Evolutionary conservation across 495 filamentous ascomycete genomes (phyloP), one percentile per base, ranked within the genome.

Genomic region (Lineolata rhizophorae): DNA sequence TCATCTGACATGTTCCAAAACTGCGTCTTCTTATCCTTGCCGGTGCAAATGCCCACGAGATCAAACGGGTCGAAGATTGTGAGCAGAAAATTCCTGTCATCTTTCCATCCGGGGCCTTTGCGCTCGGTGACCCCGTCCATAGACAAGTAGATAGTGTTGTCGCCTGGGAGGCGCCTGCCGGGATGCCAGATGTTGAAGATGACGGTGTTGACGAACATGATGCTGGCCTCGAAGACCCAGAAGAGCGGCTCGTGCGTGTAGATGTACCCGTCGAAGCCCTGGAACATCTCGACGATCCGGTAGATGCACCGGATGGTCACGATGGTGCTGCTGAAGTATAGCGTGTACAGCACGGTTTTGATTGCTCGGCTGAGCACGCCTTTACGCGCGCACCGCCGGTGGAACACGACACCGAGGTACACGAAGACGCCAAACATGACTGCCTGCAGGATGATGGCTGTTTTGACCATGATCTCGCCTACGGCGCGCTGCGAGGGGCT

Each of bases 361-460:
- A 84, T 55, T 20, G 72, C 71, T 27, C 35, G 21, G 34, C 58
- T 61, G 20, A 67, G 37, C 20, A 74, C 55, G 4, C 62, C 58
- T 27, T 55, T 58, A 10, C 36, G 42, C 38, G 70, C 79, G 18
- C 65, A 67, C 15, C 33, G 8, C 9, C 14, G 45, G 32, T 81
- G 68, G 48, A 82, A 80, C 14, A 41, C 45, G 4, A 41, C 53
- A 0, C 66, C 67, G 1, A 84, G 47, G 4, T 58, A 21, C 13
- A 75, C 33, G 47, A 82, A 82, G 14, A 60, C 52, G 18, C 42
- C 43, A 43, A 82, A 65, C 22, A 79, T 51, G n/a, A 55, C 55
- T 9, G 78, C 48, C 42, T 84, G 78, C 14, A 82, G 48, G 31
- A 78, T 51, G 20, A 85, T 50, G 1, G 72, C 62, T 3, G 67